Evolutionary conservation across 768 basidiomycete genomes (phyloP).

Genomic region (Auriculariales sp.): DNA sequence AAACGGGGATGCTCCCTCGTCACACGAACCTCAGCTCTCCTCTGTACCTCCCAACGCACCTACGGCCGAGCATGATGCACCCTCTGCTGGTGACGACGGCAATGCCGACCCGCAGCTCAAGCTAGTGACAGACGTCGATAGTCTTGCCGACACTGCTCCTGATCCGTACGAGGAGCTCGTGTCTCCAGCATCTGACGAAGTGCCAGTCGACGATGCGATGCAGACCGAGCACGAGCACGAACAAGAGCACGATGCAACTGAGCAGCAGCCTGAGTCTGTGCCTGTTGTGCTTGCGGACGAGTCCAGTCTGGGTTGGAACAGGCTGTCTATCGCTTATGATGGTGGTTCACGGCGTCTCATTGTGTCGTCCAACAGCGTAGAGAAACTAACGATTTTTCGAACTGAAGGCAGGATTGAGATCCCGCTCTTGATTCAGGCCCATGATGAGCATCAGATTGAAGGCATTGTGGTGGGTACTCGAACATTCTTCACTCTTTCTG

Average conservation of each 20-base stretch:
- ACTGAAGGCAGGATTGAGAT: constrained; percentile 81
- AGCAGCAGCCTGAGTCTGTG: too few species aligned
- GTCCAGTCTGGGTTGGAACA: not conserved
- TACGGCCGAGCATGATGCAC: constrained; percentile 32
- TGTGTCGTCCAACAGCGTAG: constrained; percentile 77
- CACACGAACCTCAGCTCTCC: constrained; percentile 8
- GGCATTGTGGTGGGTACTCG: constrained; percentile 55
- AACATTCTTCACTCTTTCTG: constrained; percentile 4
- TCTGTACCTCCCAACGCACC: constrained; percentile 17
- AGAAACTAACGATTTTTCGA: constrained; percentile 65
- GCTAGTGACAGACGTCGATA: not conserved
- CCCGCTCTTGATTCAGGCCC: constrained; percentile 37
- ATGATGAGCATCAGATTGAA: constrained; percentile 38
- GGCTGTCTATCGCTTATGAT: constrained; percentile 88
- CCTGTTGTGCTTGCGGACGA: not conserved
- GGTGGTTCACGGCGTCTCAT: constrained; percentile 76
- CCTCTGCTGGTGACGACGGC: constrained; percentile 27
- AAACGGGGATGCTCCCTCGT: too few species aligned
- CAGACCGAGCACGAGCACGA: too few species aligned
- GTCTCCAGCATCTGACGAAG: not conserved
- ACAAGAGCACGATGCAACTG: too few species aligned
- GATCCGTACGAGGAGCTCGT: not conserved
- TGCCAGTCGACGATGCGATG: not conserved
- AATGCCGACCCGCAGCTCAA: too few species aligned
- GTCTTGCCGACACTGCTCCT: not conserved